These are phyloP conservation scores for Arthromyces matolae DNA, from an alignment of 768 basidiomycete species.

Conservation along the genomic window DNA sequence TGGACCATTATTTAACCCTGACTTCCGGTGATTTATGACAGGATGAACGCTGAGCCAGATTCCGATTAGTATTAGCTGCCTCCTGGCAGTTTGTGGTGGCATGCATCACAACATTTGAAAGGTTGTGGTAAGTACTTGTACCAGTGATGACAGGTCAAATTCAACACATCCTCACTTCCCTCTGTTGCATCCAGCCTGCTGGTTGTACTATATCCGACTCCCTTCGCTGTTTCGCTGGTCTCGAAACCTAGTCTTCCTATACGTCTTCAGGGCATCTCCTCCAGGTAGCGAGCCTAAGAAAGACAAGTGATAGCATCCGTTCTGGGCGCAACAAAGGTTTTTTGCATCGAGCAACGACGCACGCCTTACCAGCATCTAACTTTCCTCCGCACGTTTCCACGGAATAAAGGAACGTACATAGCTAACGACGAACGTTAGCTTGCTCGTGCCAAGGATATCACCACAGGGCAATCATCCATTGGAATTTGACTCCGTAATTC, in stretches of 20 bases:
- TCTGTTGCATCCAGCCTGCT: no score
- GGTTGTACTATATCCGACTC: no score
- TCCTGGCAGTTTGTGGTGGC: no score
- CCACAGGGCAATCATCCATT: no score
- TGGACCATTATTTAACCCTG: conserved; percentile 6
- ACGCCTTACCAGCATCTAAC: conserved; percentile 10
- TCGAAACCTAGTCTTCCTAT: background rate
- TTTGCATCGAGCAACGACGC: conserved; percentile 9
- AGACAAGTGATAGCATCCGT: background rate
- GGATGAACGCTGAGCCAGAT: conserved; percentile 12
- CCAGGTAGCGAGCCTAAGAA: background rate
- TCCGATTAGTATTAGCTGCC: no score
- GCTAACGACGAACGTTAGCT: no score
- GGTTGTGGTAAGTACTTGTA: background rate
- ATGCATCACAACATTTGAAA: no score
- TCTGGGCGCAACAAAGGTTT: background rate
- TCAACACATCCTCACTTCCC: no score
- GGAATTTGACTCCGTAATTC: no score
- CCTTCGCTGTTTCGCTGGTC: conserved; percentile 8
- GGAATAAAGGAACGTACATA: no score
- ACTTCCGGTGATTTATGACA: conserved; percentile 7
- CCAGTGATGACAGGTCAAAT: conserved; percentile 10
- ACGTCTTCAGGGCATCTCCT: conserved; percentile 2
- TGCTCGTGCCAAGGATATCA: no score
- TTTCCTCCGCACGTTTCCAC: no score